Evolutionary conservation across 106 monocot species (phyloP).

Genomic region (Phalaenopsis aphrodite): DNA sequence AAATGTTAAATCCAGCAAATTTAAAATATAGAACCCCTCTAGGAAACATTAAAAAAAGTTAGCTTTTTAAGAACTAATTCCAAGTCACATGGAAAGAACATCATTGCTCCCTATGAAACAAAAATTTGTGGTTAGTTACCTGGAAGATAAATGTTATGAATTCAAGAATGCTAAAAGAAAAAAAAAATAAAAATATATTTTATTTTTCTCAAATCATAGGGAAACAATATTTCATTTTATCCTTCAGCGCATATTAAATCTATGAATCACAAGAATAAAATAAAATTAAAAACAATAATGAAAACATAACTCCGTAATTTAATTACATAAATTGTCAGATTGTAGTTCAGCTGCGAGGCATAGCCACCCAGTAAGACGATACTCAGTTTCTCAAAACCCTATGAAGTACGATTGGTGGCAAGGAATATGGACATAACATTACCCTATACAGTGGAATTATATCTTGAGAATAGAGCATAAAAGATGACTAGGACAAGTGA

Average conservation of each 20-base stretch:
- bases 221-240: not conserved
- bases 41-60: not conserved
- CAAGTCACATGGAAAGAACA: not conserved
- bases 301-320: not conserved
- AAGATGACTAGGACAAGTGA: too few species aligned
- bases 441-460: not conserved
- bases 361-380: not conserved
- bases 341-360: not conserved
- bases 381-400: not conserved
- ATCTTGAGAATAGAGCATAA: not conserved
- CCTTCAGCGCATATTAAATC: not conserved
- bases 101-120: not conserved
- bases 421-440: not conserved
- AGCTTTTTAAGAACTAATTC: not conserved
- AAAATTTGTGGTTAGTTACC: not conserved
- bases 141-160: not conserved
- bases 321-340: not conserved
- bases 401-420: not conserved
- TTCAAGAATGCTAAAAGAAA: not conserved
- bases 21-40: not conserved
- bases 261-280: not conserved
- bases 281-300: not conserved
- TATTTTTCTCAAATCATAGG: not conserved
- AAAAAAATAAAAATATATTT: not conserved
- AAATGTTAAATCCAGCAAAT: not conserved